Evolutionary conservation across 768 basidiomycete genomes (phyloP).

Genomic region (Hirschioporus abietinus): DNA sequence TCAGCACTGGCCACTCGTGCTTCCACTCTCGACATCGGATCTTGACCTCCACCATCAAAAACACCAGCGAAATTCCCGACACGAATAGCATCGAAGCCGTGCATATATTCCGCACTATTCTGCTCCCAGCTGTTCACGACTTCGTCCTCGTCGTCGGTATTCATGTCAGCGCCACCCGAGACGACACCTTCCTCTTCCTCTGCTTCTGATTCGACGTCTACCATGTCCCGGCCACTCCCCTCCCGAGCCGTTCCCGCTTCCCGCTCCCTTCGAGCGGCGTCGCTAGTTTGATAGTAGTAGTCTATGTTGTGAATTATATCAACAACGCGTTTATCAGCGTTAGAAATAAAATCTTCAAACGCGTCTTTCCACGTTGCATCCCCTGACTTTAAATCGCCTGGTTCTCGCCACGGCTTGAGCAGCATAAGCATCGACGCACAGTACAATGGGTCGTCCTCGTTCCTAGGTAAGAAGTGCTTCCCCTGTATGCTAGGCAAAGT

Average conservation of each 20-base stretch:
- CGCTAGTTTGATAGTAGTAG: constrained; percentile 28
- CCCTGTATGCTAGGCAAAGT: constrained; percentile 32
- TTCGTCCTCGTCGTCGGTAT: not conserved
- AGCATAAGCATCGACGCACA: constrained; percentile 31
- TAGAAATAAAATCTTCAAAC: constrained; percentile 15
- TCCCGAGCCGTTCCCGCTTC: no score
- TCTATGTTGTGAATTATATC: constrained; percentile 25
- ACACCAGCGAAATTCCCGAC: not conserved
- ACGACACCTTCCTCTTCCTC: not conserved
- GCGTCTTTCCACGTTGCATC: constrained; percentile 19
- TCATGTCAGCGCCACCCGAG: not conserved
- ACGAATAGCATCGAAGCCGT: not conserved
- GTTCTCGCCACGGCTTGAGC: constrained; percentile 29
- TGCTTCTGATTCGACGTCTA: no score
- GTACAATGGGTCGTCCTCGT: constrained; percentile 27
- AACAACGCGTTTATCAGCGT: not conserved
- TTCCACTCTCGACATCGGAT: not conserved
- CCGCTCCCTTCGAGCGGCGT: constrained; percentile 9
- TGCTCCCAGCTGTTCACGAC: not conserved
- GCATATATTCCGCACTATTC: not conserved
- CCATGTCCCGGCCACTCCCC: no score
- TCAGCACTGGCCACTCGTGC: not conserved
- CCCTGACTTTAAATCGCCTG: constrained; percentile 22
- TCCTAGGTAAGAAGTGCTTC: constrained; percentile 24
- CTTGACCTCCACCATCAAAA: not conserved